Evolutionary conservation across 2,329 filamentous ascomycete genomes (phyloP).

Genomic region (Apiospora rasikravindrae): DNA sequence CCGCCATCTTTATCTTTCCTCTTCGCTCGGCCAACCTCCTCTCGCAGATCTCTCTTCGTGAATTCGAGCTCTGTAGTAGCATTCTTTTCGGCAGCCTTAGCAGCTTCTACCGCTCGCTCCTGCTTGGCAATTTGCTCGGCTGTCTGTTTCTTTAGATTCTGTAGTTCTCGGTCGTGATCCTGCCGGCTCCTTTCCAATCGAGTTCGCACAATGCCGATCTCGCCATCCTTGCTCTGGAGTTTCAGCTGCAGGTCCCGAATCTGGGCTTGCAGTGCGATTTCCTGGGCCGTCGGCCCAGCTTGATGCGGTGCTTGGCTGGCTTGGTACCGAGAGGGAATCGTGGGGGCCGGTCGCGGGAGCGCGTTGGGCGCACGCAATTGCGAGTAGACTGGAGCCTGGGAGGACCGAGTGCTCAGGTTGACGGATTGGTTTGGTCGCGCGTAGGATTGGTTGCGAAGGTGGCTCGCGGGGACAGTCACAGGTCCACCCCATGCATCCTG

Average conservation of each 20-base stretch:
- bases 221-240: conserved; percentile 68
- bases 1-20: conserved; percentile 49
- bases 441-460: conserved; percentile 29
- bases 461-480: conserved; percentile 31
- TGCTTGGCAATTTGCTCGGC: conserved; percentile 68
- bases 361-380: conserved; percentile 48
- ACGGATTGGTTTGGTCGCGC: conserved; percentile 23
- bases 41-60: conserved; percentile 71
- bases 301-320: conserved; percentile 38
- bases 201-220: conserved; percentile 75
- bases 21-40: conserved; percentile 55
- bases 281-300: conserved; percentile 37
- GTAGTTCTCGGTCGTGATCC: conserved; percentile 67
- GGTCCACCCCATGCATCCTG: conserved; percentile 28
- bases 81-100: conserved; percentile 68
- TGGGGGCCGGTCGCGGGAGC: conserved; percentile 35
- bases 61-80: conserved; percentile 75
- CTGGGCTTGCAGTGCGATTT: conserved; percentile 57
- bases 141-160: conserved; percentile 65
- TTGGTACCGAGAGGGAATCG: conserved; percentile 42
- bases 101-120: conserved; percentile 66
- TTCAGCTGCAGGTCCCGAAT: conserved; percentile 60
- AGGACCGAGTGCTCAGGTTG: conserved; percentile 24
- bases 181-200: conserved; percentile 68
- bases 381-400: conserved; percentile 42